Base-by-base conservation (phyloP, 2,329 filamentous ascomycete species). In the Metarhizium album region DNA sequence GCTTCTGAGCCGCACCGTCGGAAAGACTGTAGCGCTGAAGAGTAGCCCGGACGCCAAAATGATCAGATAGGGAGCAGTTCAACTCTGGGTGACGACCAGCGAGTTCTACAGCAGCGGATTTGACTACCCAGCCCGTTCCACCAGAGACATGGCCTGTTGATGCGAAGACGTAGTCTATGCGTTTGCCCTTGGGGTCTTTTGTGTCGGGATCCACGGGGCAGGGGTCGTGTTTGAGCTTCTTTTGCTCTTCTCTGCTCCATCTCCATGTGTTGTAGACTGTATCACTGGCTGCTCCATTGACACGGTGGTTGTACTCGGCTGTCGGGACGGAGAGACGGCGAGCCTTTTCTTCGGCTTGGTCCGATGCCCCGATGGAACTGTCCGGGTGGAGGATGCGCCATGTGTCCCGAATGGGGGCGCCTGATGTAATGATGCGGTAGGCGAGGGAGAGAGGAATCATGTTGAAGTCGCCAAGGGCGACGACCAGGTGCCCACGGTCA, bases 131-230 rank as follows among this genome's bases (percentile, higher is more conserved):
- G 43, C 65, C 61, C 53, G 51, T 42, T 54, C 55, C 37, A 60
- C 63, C 55, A 65, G 61, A 57, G 45, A 58, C 50, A 57, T 63
- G 57, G 13, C 74, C 78, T 13, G 78, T 77, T 2, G 79, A 80
- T 58, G 88, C 84, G 68, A 98, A 97, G 61, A 98, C 86, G 68
- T 98, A 98, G 69, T 98, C 93, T 46, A 97, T 77, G 22, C 93
- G 76, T 66, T 95, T 91, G n/a, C 86, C 91, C 23, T 74, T 75
- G 0, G 80, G 81, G 63, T 96, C 90, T 3, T 74, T 67, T 0
- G 80, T 79, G 45, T 84, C 76, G 0, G 78, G 76, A n/a, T 84
- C 73, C 6, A 95, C 74, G 33, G 64, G 60, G 40, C 82, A 74
- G 13, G 67, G 59, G 45, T 79, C 79, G 42, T 78, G 79, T 11